A percentile compares a stretch with the other conserved stretches of the same genome.
These are phyloP conservation scores for Choiromyces venosus DNA, from an alignment of 495 filamentous ascomycete species.

Conservation along the genomic window DNA sequence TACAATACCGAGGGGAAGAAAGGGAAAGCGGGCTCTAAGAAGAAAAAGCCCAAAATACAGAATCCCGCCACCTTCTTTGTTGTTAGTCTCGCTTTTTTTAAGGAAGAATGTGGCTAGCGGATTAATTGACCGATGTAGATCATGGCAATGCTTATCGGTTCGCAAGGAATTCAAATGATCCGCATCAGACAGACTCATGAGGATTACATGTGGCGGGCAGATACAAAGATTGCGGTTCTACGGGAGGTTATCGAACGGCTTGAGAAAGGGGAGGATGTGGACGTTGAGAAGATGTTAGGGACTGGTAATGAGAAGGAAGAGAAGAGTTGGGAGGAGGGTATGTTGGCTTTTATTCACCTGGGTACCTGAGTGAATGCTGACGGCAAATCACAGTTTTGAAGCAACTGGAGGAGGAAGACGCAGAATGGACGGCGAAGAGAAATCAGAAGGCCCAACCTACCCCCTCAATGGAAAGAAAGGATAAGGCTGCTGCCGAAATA, in stretches of 20 bases:
- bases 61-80: slow-evolving; percentile 94
- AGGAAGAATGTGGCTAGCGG: neutral
- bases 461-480: neutral
- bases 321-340: slow-evolving; percentile 79
- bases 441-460: slow-evolving; percentile 13
- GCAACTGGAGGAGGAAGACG: slow-evolving; percentile 75
- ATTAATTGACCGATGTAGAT: slow-evolving; percentile 42
- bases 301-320: slow-evolving; percentile 73
- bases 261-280: slow-evolving; percentile 79
- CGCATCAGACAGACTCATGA: slow-evolving; percentile 67
- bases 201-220: slow-evolving; percentile 64
- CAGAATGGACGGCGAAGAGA: slow-evolving; percentile 51
- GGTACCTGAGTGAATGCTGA: slow-evolving; percentile 11
- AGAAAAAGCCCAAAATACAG: slow-evolving; percentile 56
- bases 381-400: slow-evolving; percentile 54
- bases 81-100: slow-evolving; percentile 23
- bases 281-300: slow-evolving; percentile 77
- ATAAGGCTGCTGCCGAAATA: neutral
- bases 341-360: slow-evolving; percentile 27
- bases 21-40: slow-evolving; percentile 48
- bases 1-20: slow-evolving; percentile 21
- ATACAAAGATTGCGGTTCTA: slow-evolving; percentile 70
- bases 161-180: slow-evolving; percentile 89
- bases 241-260: slow-evolving; percentile 77
- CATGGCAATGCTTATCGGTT: slow-evolving; percentile 86